Evolutionary conservation across 164 flowering plant genomes (phyloP), one percentile per base, ranked within the genome.

Genomic region (Protea cynaroides): DNA sequence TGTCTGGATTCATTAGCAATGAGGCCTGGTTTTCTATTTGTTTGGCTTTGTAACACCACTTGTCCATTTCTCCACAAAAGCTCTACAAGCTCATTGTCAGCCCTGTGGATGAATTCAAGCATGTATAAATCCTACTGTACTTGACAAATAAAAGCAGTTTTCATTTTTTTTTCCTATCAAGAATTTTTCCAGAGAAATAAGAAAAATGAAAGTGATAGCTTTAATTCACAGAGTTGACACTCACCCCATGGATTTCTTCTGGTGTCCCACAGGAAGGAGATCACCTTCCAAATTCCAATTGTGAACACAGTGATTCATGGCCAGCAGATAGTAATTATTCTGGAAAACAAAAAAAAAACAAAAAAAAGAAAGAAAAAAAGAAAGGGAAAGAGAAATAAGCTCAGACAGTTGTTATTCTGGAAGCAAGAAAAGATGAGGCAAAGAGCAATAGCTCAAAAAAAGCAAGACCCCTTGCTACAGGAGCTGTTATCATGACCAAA

Each of bases 31-130:
- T 78, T 83, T 59, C 75, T 63, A 23, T 76, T 74, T 5, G 72
- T 77, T 72, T 86, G 87, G 72, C 85, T 80, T 23, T 79, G 77
- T 57, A 80, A 53, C 18, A 86, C 84, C 38, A 86, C 86, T 61
- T 84, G 87, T 19, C 92, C 92, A 72, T 86, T 83, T 70, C 63
- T 65, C 89, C 89, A 86, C 67, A 84, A 34, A 10, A 86, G 79
- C 82, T 86, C 92, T 37, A 73, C 81, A 4, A 84, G 76, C 62
- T 78, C 92, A 61, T 72, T 61, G 25, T 80, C 83, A 34, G 69
- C 62, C 72, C 89, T 84, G 79, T 50, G 29, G 57, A 60, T 40
- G 63, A n/a, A 10, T 18, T 19, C 61, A 36, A 14, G 17, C 43
- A 59, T 58, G 7, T 58, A 14, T 29, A 25, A 10, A n/a, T 4